Evolutionary conservation across 73 alveolate species (phyloP).

Genomic region (Paramecium primaurelia): DNA sequence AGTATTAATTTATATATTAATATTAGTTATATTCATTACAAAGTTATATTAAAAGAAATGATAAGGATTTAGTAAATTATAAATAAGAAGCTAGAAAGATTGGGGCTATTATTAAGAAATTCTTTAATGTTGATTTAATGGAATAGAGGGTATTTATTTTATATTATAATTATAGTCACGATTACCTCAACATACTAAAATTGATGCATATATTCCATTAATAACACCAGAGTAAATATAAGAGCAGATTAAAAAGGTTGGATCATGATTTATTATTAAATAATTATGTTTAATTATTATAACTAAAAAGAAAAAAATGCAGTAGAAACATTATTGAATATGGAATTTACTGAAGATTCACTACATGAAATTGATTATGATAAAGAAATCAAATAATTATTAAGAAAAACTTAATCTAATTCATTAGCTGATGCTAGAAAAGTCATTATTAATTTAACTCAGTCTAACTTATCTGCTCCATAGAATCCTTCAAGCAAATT

Average conservation of each 20-base stretch:
- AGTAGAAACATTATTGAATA: conserved; percentile 5
- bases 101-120: conserved; percentile 52
- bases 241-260: background rate
- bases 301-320: conserved; percentile 14
- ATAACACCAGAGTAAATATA: background rate
- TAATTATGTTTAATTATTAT: conserved; percentile 11
- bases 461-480: background rate
- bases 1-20: background rate
- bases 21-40: background rate
- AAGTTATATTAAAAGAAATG: conserved; percentile 53
- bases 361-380: background rate
- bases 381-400: background rate
- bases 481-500: background rate
- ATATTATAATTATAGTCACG: background rate
- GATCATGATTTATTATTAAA: conserved; percentile 16
- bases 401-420: background rate
- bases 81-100: conserved; percentile 46
- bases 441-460: background rate
- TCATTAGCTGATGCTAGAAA: background rate
- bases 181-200: background rate
- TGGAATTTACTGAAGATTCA: background rate
- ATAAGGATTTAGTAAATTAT: conserved; percentile 19
- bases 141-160: background rate
- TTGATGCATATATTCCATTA: background rate
- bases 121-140: conserved; percentile 40